Conservation (phyloP, 225 moss, liverwort and hornwort species). For the Ulota crispa region DNA sequence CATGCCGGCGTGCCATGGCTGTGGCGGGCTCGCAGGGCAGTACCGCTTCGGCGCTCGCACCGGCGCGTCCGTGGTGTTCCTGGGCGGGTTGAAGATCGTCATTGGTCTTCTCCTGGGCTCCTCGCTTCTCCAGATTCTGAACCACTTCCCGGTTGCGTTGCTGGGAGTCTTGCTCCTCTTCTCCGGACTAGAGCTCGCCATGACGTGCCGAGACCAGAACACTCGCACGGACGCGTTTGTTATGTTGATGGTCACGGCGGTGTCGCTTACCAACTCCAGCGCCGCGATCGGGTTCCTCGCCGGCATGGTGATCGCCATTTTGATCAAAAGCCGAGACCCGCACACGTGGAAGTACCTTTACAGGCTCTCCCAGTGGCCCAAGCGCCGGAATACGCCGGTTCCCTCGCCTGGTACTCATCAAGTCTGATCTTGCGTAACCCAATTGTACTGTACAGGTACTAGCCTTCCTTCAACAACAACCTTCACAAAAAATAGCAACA, state of each 20-base stretch:
- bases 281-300: constrained; percentile 59
- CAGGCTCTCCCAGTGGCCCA: constrained; percentile 22
- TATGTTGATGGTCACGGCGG: constrained; percentile 65
- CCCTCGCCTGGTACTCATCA: constrained; percentile 19
- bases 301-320: constrained; percentile 54
- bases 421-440: neutral
- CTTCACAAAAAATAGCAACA: no score
- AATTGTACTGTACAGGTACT: neutral
- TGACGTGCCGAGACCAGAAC: constrained; percentile 80
- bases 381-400: neutral
- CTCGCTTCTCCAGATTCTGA: constrained; percentile 55
- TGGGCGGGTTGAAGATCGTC: constrained; percentile 62
- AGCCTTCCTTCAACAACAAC: neutral
- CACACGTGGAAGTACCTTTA: constrained; percentile 26
- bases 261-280: constrained; percentile 51
- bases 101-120: constrained; percentile 67
- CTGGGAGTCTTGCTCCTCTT: constrained; percentile 74
- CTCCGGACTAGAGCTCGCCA: constrained; percentile 81
- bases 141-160: constrained; percentile 65
- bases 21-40: constrained; percentile 90
- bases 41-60: constrained; percentile 77
- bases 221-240: constrained; percentile 56
- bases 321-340: constrained; percentile 45
- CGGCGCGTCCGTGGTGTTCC: constrained; percentile 72
- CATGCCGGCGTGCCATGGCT: constrained; percentile 90